Percentiles rank a stretch among this genome's conserved stretches.
Evolutionary conservation across 768 basidiomycete genomes (phyloP).

Genomic region (Hericium coralloides): DNA sequence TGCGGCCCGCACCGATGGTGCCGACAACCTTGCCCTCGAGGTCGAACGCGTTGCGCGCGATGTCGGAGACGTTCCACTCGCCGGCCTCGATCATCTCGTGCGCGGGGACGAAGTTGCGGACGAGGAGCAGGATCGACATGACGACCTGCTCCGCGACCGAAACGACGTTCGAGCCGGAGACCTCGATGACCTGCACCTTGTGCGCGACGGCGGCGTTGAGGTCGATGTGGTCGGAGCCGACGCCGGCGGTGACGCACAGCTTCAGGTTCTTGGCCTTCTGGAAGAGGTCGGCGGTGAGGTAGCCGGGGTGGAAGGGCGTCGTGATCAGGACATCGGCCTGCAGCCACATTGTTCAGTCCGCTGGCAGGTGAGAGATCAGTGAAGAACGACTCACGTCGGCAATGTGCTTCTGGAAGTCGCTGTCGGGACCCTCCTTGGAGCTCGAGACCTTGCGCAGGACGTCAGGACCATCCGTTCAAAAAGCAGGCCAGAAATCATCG

Average conservation of each 20-base stretch:
- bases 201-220: constrained; percentile 73
- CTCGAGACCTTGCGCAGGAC: constrained; percentile 48
- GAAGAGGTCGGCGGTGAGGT: constrained; percentile 18
- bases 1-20: constrained; percentile 35
- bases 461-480: not conserved
- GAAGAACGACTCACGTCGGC: constrained; percentile 48
- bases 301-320: constrained; percentile 23
- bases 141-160: constrained; percentile 36
- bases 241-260: constrained; percentile 77
- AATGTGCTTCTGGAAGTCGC: constrained; percentile 44
- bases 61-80: constrained; percentile 32
- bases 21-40: constrained; percentile 40
- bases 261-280: constrained; percentile 70
- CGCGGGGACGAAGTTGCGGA: constrained; percentile 33
- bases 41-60: constrained; percentile 34
- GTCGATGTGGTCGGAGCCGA: constrained; percentile 80
- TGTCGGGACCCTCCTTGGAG: constrained; percentile 72
- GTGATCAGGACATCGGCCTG: constrained; percentile 16
- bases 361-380: not conserved
- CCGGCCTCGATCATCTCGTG: constrained; percentile 31
- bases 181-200: constrained; percentile 68
- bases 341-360: not conserved
- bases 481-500: not conserved
- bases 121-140: constrained; percentile 35
- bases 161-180: constrained; percentile 34